Percentiles rank a stretch among this genome's conserved stretches.
phyloP scores from a whole-genome alignment of 805 yeast species.

The Wickerhamiella occidentalis region DNA sequence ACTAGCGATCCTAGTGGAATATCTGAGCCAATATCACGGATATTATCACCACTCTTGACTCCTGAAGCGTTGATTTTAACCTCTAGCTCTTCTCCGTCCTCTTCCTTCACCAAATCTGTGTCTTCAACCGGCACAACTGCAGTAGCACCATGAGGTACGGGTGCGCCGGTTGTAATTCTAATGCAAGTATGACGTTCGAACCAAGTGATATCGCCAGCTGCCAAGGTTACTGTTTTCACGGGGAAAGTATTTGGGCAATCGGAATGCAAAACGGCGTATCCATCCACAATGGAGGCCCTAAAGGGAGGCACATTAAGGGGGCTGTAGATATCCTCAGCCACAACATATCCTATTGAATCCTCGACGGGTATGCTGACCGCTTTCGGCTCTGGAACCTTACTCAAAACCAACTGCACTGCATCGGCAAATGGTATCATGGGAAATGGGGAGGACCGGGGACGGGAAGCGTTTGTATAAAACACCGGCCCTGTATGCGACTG shows the following conservation, averaged over 20 bases:
- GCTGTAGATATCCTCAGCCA: constrained; percentile 35
- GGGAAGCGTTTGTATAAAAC: constrained; percentile 34
- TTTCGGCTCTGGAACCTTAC: constrained; percentile 28
- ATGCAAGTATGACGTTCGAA: constrained; percentile 31
- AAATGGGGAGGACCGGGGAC: constrained; percentile 40
- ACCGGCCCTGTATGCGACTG: constrained; percentile 26
- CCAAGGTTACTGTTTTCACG: constrained; percentile 16
- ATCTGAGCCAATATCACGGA: constrained; percentile 40
- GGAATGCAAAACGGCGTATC: constrained; percentile 37
- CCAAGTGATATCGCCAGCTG: constrained; percentile 25
- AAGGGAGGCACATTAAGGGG: constrained; percentile 36
- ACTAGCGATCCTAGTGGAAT: constrained; percentile 31
- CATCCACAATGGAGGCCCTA: constrained; percentile 46
- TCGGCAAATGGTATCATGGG: constrained; percentile 35
- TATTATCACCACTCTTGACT: constrained; percentile 35
- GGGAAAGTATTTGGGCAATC: constrained; percentile 38
- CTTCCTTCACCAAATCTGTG: constrained; percentile 30
- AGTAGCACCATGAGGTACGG: constrained; percentile 41
- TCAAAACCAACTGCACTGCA: constrained; percentile 30
- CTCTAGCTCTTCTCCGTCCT: constrained; percentile 35
- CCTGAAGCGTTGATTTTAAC: constrained; percentile 33
- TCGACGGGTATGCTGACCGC: constrained; percentile 23
- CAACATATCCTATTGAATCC: constrained; percentile 30
- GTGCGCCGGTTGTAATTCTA: constrained; percentile 46
- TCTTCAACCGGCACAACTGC: constrained; percentile 47